Conservation (phyloP, 129 eudicot genomes). For the Helianthus tuberosus region DNA sequence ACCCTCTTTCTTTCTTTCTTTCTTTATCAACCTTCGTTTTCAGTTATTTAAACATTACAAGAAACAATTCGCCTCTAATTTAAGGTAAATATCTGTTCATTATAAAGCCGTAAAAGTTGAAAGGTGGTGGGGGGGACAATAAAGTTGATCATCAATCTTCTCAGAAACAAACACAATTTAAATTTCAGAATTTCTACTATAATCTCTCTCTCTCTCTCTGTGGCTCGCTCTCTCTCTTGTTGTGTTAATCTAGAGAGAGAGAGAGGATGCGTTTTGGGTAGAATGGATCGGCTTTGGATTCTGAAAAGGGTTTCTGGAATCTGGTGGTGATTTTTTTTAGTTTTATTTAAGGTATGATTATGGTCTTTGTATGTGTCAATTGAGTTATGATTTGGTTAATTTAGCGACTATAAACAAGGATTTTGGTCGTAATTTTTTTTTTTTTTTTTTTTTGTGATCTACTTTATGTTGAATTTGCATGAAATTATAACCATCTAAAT, state of each 20-base stretch:
- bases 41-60: constrained; percentile 43
- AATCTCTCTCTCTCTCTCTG: constrained; percentile 16
- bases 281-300: constrained; percentile 26
- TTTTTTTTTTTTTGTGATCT: background rate
- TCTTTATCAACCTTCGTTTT: constrained; percentile 24
- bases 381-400: too few species aligned
- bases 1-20: background rate
- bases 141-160: constrained; percentile 24
- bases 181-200: constrained; percentile 24
- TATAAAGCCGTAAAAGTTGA: constrained; percentile 47
- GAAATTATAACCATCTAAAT: too few species aligned
- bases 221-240: background rate
- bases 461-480: background rate
- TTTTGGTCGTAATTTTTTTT: background rate
- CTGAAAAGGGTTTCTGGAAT: constrained; percentile 37
- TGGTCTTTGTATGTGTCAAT: too few species aligned
- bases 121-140: constrained; percentile 35
- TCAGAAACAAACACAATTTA: constrained; percentile 31
- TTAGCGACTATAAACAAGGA: background rate
- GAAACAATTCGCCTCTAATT: constrained; percentile 16
- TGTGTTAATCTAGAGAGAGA: constrained; percentile 29
- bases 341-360: constrained; percentile 34
- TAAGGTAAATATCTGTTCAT: background rate
- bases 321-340: constrained; percentile 5
- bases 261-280: constrained; percentile 24